Evolutionary conservation across 1,284 basidiomycete genomes (phyloP), one percentile per base, ranked within the genome.

Genomic region (Fomitopsis schrenkii): DNA sequence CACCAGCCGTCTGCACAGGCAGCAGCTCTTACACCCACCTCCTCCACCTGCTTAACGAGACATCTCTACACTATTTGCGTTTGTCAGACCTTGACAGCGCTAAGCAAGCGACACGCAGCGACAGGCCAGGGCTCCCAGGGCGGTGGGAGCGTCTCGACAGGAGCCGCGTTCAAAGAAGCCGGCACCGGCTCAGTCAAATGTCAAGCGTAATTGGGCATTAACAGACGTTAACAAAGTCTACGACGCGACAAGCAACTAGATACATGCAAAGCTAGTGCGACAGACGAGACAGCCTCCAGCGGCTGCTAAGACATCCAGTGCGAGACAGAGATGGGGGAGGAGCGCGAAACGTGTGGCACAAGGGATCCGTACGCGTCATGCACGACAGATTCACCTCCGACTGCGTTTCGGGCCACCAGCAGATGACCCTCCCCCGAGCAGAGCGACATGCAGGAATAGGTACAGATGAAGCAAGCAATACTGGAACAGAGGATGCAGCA

Each of bases 381-480:
- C 14, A 22, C 36, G 52, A 36, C 57, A 58, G 22, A 19, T 22
- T 42, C 41, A 33, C 15, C 28, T 28, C 48, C 48, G 22, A 33
- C 48, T 17, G 48, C 42, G 58, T 35, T 35, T 41, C 35, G 8
- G 6, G n/a, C 55, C 45, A 56, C 41, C 35, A 33, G 19, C 54
- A 35, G 7, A 33, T 36, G 52, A 14, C 26, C 57, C 52, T 55
- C 60, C 57, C 44, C 61, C 52, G 52, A 67, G 64, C 59, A 70
- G 53, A 55, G 59, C 65, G 36, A 69, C 61, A 56, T 65, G 66
- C 62, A 73, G 58, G 62, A 83, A 63, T 66, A 78, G 74, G 72
- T 82, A 85, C 73, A 85, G 70, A 72, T 83, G 79, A 64, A 82
- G 69, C 70, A 83, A 68, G 73, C 82, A 84, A 66, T 80, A 72